These are phyloP conservation scores for Leccinum fallax DNA, from an alignment of 1,284 basidiomycete species.

Conservation along the genomic window DNA sequence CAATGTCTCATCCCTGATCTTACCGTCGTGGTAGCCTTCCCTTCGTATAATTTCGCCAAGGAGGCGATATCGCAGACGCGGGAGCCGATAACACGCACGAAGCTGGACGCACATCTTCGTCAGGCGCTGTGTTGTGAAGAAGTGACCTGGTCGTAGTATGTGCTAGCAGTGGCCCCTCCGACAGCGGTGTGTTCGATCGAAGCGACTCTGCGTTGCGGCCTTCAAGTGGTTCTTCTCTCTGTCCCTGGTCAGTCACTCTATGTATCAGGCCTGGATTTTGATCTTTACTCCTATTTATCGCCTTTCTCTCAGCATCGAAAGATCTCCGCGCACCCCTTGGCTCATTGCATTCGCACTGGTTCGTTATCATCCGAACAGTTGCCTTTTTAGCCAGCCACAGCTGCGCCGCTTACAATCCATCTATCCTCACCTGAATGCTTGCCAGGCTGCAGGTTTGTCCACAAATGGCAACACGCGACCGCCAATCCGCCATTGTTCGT, in stretches of 20 bases:
- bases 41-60: background rate
- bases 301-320: background rate
- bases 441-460: background rate
- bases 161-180: background rate
- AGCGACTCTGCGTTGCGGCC: background rate
- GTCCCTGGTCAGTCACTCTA: background rate
- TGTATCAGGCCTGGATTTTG: background rate
- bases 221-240: background rate
- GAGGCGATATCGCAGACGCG: background rate
- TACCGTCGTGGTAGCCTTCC: background rate
- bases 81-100: background rate
- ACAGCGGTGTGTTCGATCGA: background rate
- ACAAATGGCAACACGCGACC: background rate
- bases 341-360: background rate
- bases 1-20: slow-evolving; percentile 1
- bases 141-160: background rate
- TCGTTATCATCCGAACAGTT: slow-evolving; percentile 5
- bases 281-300: background rate
- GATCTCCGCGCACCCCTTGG: background rate
- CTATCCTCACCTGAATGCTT: background rate
- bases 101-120: background rate
- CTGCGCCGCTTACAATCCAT: slow-evolving; percentile 8
- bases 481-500: background rate
- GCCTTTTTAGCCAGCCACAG: background rate
- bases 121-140: background rate